Evolutionary conservation across 2,329 filamentous ascomycete genomes (phyloP).

Genomic region (Beauveria sp.): DNA sequence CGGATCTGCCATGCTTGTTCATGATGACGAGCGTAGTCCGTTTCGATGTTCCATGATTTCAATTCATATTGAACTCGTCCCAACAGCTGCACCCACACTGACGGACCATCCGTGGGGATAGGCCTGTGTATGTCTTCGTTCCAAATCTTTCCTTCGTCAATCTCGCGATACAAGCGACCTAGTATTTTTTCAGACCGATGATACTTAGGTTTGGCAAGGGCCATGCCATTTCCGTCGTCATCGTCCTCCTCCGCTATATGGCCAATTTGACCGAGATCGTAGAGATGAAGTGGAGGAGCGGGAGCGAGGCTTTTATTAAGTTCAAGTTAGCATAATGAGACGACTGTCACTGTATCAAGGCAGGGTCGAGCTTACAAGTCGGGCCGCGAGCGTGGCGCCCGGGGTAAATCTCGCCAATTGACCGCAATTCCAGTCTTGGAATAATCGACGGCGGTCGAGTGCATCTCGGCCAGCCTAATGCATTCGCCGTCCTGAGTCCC

Average conservation of each 20-base stretch:
- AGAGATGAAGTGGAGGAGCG: constrained; percentile 35
- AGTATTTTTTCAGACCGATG: constrained; percentile 63
- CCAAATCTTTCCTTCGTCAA: constrained; percentile 66
- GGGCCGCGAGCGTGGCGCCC: constrained; percentile 33
- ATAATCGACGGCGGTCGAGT: constrained; percentile 67
- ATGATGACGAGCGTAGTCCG: constrained; percentile 27
- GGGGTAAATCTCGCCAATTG: constrained; percentile 35
- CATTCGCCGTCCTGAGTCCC: constrained; percentile 51
- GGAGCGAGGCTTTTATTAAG: constrained; percentile 22
- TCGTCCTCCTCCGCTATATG: constrained; percentile 22
- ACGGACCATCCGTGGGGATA: constrained; percentile 19
- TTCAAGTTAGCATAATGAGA: neutral
- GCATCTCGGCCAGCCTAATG: constrained; percentile 48
- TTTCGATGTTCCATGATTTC: constrained; percentile 13
- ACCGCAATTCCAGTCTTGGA: constrained; percentile 65
- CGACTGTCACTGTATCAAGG: neutral
- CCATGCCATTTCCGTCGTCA: constrained; percentile 33
- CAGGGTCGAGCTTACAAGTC: constrained; percentile 43
- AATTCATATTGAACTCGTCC: constrained; percentile 17
- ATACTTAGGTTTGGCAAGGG: constrained; percentile 40
- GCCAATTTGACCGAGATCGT: constrained; percentile 34
- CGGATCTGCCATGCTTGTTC: constrained; percentile 37
- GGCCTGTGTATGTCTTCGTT: constrained; percentile 34
- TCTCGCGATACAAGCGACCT: constrained; percentile 61
- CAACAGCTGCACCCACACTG: constrained; percentile 38